These are phyloP conservation scores for Neurospora sp. DNA, from an alignment of 495 filamentous ascomycete genomes.

Conservation along the genomic window DNA sequence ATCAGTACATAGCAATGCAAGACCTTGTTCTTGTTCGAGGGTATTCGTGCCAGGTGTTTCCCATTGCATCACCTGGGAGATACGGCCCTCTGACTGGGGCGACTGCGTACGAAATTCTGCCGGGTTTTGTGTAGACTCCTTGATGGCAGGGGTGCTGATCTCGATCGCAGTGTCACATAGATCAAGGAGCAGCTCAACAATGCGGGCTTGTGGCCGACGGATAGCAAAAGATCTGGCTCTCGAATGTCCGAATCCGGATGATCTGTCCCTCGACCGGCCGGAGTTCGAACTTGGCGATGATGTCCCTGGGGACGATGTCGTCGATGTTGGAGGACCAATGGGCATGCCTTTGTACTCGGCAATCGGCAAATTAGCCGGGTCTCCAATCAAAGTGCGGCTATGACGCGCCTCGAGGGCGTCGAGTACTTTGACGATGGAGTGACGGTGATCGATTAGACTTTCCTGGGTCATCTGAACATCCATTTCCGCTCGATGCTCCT, in stretches of 20 bases:
- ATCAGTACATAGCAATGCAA: slow-evolving; percentile 78
- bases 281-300: slow-evolving; percentile 51
- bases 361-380: slow-evolving; percentile 42
- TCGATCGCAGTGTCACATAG: slow-evolving; percentile 93
- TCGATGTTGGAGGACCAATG: slow-evolving; percentile 66
- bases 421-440: slow-evolving; percentile 89
- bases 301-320: slow-evolving; percentile 51
- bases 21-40: slow-evolving; percentile 87
- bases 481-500: slow-evolving; percentile 95
- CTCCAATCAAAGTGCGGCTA: slow-evolving; percentile 53
- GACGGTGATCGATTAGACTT: slow-evolving; percentile 83
- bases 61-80: slow-evolving; percentile 91
- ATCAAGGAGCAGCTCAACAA: slow-evolving; percentile 89
- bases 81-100: slow-evolving; percentile 85
- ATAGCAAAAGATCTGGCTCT: slow-evolving; percentile 76
- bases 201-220: slow-evolving; percentile 76
- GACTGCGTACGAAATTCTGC: slow-evolving; percentile 82
- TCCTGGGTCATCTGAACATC: slow-evolving; percentile 95
- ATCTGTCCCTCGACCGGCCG: slow-evolving; percentile 69
- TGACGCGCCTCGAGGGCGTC: slow-evolving; percentile 82
- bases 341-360: slow-evolving; percentile 87
- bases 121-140: slow-evolving; percentile 58
- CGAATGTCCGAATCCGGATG: slow-evolving; percentile 60
- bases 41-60: slow-evolving; percentile 84
- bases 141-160: slow-evolving; percentile 86